Percentiles rank a stretch among this genome's conserved stretches.
phyloP scores from a whole-genome alignment of 2,329 filamentous ascomycete genomes.

The Fusarium algeriense region DNA sequence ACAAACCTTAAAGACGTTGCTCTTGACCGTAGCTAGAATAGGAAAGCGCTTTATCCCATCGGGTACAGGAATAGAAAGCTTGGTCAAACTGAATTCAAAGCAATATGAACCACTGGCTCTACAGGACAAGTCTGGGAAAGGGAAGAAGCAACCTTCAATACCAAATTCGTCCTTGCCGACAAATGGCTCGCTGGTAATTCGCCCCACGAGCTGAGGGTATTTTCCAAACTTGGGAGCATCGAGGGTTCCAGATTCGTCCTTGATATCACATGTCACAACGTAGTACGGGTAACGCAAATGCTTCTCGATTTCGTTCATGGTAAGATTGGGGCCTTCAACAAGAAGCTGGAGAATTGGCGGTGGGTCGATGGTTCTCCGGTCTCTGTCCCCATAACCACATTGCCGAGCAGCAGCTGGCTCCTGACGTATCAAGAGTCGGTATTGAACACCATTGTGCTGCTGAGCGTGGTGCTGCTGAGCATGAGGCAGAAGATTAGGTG shows the following conservation, averaged over 20 bases:
- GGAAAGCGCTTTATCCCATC: too few relatives aligned
- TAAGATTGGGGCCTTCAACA: conserved; percentile 68
- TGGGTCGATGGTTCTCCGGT: conserved; percentile 84
- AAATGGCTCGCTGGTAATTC: conserved; percentile 74
- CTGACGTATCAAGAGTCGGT: conserved; percentile 50
- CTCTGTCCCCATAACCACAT: conserved; percentile 85
- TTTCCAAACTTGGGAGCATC: conserved; percentile 74
- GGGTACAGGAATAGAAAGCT: neutral
- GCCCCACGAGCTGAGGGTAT: conserved; percentile 80
- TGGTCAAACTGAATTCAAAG: neutral
- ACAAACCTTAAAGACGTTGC: too few relatives aligned
- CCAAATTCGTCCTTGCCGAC: conserved; percentile 78
- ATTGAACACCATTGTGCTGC: too few relatives aligned
- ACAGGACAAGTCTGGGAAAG: conserved; percentile 84
- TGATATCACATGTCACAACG: conserved; percentile 81
- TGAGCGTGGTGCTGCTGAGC: too few relatives aligned
- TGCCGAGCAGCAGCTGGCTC: conserved; percentile 82
- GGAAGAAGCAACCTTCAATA: conserved; percentile 83
- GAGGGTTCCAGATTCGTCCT: conserved; percentile 73
- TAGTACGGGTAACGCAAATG: conserved; percentile 72
- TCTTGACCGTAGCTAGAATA: too few relatives aligned
- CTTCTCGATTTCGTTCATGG: conserved; percentile 64
- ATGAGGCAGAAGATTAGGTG: too few relatives aligned
- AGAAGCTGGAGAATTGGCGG: conserved; percentile 83
- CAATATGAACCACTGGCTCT: conserved; percentile 51